Conservation (phyloP, 2,329 filamentous ascomycete genomes). For the Trichophyton rubrum region DNA sequence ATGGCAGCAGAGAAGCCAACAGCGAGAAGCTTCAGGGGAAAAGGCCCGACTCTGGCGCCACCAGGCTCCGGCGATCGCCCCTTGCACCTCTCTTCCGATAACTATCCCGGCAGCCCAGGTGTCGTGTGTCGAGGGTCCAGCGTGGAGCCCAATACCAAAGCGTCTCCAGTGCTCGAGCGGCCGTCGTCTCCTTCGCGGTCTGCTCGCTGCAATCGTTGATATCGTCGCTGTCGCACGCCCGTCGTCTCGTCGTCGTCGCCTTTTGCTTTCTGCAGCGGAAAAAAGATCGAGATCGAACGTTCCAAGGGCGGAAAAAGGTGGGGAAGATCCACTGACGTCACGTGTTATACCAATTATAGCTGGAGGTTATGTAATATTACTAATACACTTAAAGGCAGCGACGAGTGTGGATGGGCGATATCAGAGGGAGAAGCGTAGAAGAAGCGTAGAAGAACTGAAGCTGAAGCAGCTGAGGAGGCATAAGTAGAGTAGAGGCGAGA, state of each 20-base stretch:
- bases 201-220: background rate
- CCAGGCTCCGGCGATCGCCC: background rate
- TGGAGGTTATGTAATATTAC: background rate
- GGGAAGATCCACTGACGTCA: background rate
- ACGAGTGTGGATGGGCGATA: background rate
- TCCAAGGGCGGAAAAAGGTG: conserved; percentile 12
- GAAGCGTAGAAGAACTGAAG: background rate
- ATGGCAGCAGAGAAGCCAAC: background rate
- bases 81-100: background rate
- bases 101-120: no score
- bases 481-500: background rate
- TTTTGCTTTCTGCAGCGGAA: background rate
- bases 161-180: no score
- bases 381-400: background rate
- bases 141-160: background rate
- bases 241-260: background rate
- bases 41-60: background rate
- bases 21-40: background rate
- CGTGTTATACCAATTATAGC: background rate
- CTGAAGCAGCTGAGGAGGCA: background rate
- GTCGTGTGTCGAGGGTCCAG: background rate
- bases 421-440: background rate
- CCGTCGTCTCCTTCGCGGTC: background rate
- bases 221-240: no score
- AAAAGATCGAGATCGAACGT: conserved; percentile 10